Conservation (phyloP, 305 asterid genomes). For the Solanum chacoense region DNA sequence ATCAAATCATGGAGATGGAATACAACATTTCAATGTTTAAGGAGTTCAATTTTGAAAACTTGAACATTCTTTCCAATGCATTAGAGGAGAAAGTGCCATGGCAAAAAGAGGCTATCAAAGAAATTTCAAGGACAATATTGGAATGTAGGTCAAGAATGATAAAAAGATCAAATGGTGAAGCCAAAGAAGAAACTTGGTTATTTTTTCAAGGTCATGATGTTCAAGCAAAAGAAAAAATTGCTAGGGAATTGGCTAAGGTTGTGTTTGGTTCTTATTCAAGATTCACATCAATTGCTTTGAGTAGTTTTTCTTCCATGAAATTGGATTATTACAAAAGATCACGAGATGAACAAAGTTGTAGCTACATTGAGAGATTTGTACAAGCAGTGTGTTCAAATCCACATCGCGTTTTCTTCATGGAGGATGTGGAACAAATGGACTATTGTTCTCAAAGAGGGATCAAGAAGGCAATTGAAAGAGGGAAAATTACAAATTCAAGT, state of each 20-base stretch:
- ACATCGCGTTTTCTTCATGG: slow-evolving; percentile 56
- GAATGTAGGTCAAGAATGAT: slow-evolving; percentile 62
- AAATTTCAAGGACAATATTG: slow-evolving; percentile 49
- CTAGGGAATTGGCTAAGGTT: slow-evolving; percentile 54
- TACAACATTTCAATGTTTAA: slow-evolving; percentile 41
- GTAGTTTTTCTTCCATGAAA: slow-evolving; percentile 18
- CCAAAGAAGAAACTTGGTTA: slow-evolving; percentile 76
- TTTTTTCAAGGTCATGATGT: slow-evolving; percentile 48
- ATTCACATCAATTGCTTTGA: slow-evolving; percentile 26
- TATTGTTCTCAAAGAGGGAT: slow-evolving; percentile 32
- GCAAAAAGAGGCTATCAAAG: slow-evolving; percentile 46
- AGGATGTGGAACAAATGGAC: slow-evolving; percentile 59
- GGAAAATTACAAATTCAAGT: slow-evolving; percentile 27
- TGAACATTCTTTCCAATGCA: slow-evolving; percentile 48
- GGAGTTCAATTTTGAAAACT: slow-evolving; percentile 54
- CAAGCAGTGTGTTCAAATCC: slow-evolving; percentile 39
- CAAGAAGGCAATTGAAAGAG: slow-evolving; percentile 56
- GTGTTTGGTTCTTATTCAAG: slow-evolving; percentile 66
- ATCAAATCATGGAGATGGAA: slow-evolving; percentile 36
- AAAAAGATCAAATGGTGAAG: slow-evolving; percentile 19
- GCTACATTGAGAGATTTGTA: slow-evolving; percentile 39
- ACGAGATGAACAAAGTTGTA: slow-evolving; percentile 37
- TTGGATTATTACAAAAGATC: slow-evolving; percentile 34
- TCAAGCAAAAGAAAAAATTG: slow-evolving; percentile 49
- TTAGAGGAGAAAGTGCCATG: slow-evolving; percentile 62